Base-by-base conservation (phyloP, 768 basidiomycete genomes). In the Coprinopsis sp. region DNA sequence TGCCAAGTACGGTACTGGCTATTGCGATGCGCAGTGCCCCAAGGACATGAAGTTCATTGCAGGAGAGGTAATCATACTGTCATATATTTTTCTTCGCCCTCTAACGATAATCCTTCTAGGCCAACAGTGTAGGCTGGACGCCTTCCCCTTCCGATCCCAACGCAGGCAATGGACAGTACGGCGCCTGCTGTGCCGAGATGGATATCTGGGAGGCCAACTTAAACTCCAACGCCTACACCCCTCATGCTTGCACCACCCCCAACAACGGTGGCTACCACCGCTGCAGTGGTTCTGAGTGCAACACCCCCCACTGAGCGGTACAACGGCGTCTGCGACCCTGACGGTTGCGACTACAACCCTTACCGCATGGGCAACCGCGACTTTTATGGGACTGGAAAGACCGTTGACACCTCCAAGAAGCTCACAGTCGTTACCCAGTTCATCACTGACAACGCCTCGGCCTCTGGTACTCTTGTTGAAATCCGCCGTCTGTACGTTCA, bases 341-440 rank as follows among this genome's bases (percentile, higher is more conserved):
- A 75, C 51, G 78, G 78, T 30, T 80, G 78, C 61, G 78, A 79
- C 55, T 80, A 78, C 71, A 80, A 78, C 74, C 74, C 78, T 23
- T 79, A 56, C 69, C 76, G 78, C 55, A 68, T 74, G 72, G 77
- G 77, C 27, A 59, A 61, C 56, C 56, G 53, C 49, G 50, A 58
- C 43, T 79, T 77, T 72, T 69, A 70, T 56, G 78, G 78, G 33
- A 55, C 57, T 16, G 71, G 70, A 47, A 51, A 58, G 58, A 76
- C 66, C 44, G 69, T 79, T 59, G 72, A 79, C 67, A 79, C 75
- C 57, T 65, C 48, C 59, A 56, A 63, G 51, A 67, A 66, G 53
- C 19, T 81, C 68, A 79, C 78, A 33, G 71, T 79, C 54, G 78
- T 79, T 58, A 79, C 78, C 40, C 79, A 81, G 57, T 79, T 79